Evolutionary conservation across 345 rosid genomes (phyloP).

Genomic region (Tarenaya hassleriana): DNA sequence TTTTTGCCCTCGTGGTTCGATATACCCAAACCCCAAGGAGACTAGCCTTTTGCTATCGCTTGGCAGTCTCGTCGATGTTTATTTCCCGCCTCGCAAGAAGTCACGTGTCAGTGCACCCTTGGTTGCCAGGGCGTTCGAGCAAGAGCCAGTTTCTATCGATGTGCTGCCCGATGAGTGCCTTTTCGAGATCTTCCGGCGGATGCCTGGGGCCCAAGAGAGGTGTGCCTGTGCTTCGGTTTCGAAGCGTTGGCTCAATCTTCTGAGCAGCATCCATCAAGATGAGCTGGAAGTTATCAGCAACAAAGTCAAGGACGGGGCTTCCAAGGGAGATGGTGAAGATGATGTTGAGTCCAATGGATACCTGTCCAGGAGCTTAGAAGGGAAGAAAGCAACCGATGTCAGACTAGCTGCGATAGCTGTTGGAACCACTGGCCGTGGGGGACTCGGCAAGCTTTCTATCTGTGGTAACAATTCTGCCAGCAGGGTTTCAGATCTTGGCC

Average conservation of each 20-base stretch:
- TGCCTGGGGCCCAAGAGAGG: conserved; percentile 69
- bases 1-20: conserved; percentile 59
- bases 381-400: conserved; percentile 81
- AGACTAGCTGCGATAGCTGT: conserved; percentile 84
- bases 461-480: conserved; percentile 43
- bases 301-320: conserved; percentile 12
- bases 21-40: conserved; percentile 79
- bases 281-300: conserved; percentile 37
- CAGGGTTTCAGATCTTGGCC: conserved; percentile 63
- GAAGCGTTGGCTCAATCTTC: conserved; percentile 75
- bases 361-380: conserved; percentile 77
- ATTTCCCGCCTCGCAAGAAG: conserved; percentile 71
- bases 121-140: conserved; percentile 47
- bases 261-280: conserved; percentile 54
- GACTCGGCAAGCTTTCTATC: conserved; percentile 65
- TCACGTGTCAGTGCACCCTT: conserved; percentile 64
- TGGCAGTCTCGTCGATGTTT: conserved; percentile 60
- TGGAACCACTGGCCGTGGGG: conserved; percentile 81
- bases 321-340: conserved; percentile 27
- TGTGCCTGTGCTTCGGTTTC: conserved; percentile 79
- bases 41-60: conserved; percentile 52
- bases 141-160: conserved; percentile 53
- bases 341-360: conserved; percentile 49
- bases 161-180: conserved; percentile 90
- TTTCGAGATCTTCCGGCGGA: conserved; percentile 74